A percentile compares a stretch with the other conserved stretches of the same genome.
Conservation (phyloP, 768 basidiomycete genomes). For the Lactifluus pinguis region DNA sequence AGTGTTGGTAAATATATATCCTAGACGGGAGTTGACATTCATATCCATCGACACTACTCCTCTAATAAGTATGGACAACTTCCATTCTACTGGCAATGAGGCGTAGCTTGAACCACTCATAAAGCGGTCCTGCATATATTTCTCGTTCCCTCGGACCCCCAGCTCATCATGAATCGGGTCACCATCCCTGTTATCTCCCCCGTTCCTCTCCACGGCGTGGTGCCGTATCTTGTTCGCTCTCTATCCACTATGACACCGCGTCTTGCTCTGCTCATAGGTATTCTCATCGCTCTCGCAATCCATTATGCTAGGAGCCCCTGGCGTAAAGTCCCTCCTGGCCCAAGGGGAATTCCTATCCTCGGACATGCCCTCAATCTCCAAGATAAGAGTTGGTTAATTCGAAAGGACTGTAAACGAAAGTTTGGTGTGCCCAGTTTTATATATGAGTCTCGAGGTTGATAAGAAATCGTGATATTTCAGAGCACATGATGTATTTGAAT, state of each 20-base stretch:
- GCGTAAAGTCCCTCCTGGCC: constrained; percentile 1
- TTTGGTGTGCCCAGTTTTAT: not conserved
- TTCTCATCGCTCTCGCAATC: not conserved
- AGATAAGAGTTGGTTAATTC: not conserved
- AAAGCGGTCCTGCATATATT: not conserved
- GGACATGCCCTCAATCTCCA: not conserved
- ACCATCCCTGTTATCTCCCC: not conserved
- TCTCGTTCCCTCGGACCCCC: not conserved
- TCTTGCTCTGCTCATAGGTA: not conserved
- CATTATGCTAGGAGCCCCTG: not conserved
- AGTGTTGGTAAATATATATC: too few relatives aligned
- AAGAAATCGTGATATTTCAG: not conserved
- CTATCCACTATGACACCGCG: not conserved
- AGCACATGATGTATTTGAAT: not conserved
- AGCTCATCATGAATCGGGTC: not conserved
- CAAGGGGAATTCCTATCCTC: not conserved
- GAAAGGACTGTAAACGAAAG: not conserved
- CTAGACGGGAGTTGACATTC: too few relatives aligned
- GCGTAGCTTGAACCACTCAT: not conserved
- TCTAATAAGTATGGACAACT: too few relatives aligned
- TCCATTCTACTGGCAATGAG: too few relatives aligned
- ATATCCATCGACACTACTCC: too few relatives aligned
- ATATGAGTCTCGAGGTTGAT: not conserved
- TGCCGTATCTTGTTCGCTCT: not conserved
- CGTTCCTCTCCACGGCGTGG: not conserved